These are phyloP conservation scores for Bipolaris oryzae DNA, from an alignment of 2,329 filamentous ascomycete species.

Conservation along the genomic window DNA sequence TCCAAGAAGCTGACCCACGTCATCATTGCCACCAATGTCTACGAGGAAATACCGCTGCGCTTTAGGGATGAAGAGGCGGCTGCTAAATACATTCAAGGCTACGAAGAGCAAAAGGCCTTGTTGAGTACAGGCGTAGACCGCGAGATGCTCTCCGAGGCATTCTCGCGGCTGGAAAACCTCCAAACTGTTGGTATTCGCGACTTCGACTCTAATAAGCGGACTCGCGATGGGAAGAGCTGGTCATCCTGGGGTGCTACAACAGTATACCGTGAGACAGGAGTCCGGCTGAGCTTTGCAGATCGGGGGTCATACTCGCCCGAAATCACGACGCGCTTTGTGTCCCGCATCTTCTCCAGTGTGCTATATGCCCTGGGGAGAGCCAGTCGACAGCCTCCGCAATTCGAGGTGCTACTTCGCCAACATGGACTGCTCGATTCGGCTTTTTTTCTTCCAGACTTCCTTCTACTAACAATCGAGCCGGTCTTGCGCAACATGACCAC, in stretches of 20 bases:
- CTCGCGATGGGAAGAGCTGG: slow-evolving; percentile 61
- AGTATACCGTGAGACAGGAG: slow-evolving; percentile 46
- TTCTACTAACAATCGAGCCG: slow-evolving; percentile 46
- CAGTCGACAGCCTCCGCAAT: slow-evolving; percentile 45
- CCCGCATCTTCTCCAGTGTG: slow-evolving; percentile 26
- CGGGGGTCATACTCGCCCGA: slow-evolving; percentile 10
- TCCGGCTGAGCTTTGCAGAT: slow-evolving; percentile 20
- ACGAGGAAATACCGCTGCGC: slow-evolving; percentile 20
- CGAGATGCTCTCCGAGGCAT: slow-evolving; percentile 63
- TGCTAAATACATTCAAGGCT: slow-evolving; percentile 26
- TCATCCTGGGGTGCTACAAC: slow-evolving; percentile 61
- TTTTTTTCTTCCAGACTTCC: slow-evolving; percentile 55
- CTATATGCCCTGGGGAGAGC: slow-evolving; percentile 39
- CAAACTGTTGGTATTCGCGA: slow-evolving; percentile 65
- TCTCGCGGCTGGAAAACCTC: slow-evolving; percentile 61
- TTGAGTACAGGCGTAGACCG: slow-evolving; percentile 55
- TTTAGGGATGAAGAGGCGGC: slow-evolving; percentile 23
- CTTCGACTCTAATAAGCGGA: slow-evolving; percentile 58
- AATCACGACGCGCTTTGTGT: slow-evolving; percentile 17
- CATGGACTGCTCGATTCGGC: slow-evolving; percentile 48
- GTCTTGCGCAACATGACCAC: slow-evolving; percentile 56
- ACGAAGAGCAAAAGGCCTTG: slow-evolving; percentile 34
- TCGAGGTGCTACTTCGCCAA: slow-evolving; percentile 57
- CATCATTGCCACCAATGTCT: slow-evolving; percentile 56
- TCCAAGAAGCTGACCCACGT: slow-evolving; percentile 54